Evolutionary conservation across 140 eudicot species (phyloP).

Genomic region (Cichorium intybus): DNA sequence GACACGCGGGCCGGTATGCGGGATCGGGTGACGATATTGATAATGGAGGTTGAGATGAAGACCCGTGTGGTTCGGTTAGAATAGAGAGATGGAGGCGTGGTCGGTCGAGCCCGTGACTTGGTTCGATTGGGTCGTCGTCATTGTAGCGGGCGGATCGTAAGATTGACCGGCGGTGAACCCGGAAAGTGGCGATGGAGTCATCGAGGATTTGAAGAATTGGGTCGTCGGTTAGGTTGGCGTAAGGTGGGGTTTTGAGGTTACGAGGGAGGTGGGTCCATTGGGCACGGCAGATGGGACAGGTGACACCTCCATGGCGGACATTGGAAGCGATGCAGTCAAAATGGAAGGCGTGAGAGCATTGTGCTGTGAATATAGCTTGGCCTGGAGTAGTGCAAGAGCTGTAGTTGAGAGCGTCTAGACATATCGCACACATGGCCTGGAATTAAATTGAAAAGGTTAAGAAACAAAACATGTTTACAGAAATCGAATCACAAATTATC

Average conservation of each 20-base stretch:
- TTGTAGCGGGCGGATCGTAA: constrained; percentile 74
- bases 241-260: constrained; percentile 44
- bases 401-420: constrained; percentile 75
- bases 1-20: constrained; percentile 32
- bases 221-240: constrained; percentile 51
- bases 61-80: constrained; percentile 27
- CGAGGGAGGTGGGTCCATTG: constrained; percentile 93
- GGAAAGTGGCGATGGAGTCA: constrained; percentile 76
- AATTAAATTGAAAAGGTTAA: not conserved
- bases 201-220: constrained; percentile 83
- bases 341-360: constrained; percentile 90
- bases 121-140: constrained; percentile 84
- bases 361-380: constrained; percentile 89
- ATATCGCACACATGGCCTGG: constrained; percentile 85
- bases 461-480: not conserved
- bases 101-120: constrained; percentile 38
- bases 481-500: not conserved
- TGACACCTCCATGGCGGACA: constrained; percentile 82
- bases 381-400: constrained; percentile 55
- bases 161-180: constrained; percentile 83
- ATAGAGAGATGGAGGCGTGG: constrained; percentile 67
- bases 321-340: constrained; percentile 85
- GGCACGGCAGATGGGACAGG: constrained; percentile 93
- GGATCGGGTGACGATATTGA: constrained; percentile 32
- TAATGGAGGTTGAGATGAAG: constrained; percentile 17